Evolutionary conservation across 2,329 filamentous ascomycete genomes (phyloP).

Genomic region (Emydomyces testavorans): DNA sequence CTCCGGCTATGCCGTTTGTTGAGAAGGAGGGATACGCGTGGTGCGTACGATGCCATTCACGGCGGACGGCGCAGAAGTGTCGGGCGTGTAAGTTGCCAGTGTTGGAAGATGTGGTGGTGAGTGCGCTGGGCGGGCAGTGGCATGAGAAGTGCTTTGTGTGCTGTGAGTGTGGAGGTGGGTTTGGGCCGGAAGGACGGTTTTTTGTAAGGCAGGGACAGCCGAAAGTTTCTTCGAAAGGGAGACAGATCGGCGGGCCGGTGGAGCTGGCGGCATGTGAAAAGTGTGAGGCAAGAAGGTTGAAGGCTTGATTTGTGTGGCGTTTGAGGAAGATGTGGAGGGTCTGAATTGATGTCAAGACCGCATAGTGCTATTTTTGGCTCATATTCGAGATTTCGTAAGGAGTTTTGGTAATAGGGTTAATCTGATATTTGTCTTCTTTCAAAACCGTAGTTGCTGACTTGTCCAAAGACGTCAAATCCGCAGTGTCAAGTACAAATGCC

Average conservation of each 20-base stretch:
- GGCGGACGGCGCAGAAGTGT: slow-evolving; percentile 82
- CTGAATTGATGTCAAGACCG: too few relatives aligned
- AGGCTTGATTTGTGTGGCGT: slow-evolving; percentile 35
- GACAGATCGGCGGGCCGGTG: slow-evolving; percentile 38
- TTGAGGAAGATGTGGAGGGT: not conserved
- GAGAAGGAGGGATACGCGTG: slow-evolving; percentile 97
- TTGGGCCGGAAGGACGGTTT: slow-evolving; percentile 50
- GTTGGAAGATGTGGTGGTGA: slow-evolving; percentile 78
- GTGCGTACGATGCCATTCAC: slow-evolving; percentile 88
- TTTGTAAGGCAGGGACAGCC: slow-evolving; percentile 48
- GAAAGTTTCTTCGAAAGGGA: slow-evolving; percentile 35
- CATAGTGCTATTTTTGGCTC: too few relatives aligned
- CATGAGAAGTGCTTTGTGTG: slow-evolving; percentile 88
- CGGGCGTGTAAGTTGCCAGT: slow-evolving; percentile 73
- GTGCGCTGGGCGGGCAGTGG: slow-evolving; percentile 84
- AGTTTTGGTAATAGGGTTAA: too few relatives aligned
- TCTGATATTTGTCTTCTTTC: too few relatives aligned
- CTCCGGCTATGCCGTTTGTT: slow-evolving; percentile 63
- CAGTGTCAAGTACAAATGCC: too few relatives aligned
- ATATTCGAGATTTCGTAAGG: too few relatives aligned
- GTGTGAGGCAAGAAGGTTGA: slow-evolving; percentile 52
- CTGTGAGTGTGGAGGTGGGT: slow-evolving; percentile 49
- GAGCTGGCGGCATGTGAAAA: slow-evolving; percentile 50
- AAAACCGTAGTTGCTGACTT: too few relatives aligned
- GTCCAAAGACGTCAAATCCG: too few relatives aligned